Conservation (phyloP, 2,329 filamentous ascomycete species). For the Talaromyces sp. region DNA sequence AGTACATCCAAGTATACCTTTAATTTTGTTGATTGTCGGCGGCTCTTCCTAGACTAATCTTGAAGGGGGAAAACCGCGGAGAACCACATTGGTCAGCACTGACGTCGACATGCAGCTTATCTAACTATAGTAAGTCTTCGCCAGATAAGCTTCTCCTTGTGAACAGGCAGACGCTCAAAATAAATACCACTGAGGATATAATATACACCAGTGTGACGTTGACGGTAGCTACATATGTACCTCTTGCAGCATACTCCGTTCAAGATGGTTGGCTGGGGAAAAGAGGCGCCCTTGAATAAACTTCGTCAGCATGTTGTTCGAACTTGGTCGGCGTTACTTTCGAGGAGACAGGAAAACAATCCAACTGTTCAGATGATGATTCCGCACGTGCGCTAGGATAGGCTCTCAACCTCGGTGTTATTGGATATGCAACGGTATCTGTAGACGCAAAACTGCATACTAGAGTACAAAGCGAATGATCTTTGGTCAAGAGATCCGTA, state of each 20-base stretch:
- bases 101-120: constrained; percentile 1
- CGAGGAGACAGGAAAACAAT: not conserved
- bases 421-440: not conserved
- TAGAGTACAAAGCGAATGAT: too few species aligned
- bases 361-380: constrained; percentile 1
- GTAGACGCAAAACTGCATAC: too few species aligned
- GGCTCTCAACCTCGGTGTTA: not conserved
- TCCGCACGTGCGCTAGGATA: constrained; percentile 1
- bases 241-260: not conserved
- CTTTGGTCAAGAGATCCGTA: not conserved
- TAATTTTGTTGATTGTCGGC: too few species aligned
- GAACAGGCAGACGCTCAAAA: too few species aligned
- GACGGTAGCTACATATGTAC: not conserved
- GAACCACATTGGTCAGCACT: not conserved
- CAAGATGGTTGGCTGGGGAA: not conserved
- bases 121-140: too few species aligned
- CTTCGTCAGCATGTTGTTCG: not conserved
- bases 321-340: not conserved
- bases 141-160: not conserved
- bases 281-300: not conserved
- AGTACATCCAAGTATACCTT: too few species aligned
- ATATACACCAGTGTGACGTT: not conserved
- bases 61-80: not conserved
- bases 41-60: not conserved
- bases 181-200: too few species aligned